Base-by-base conservation (phyloP, 257 asterid genomes). In the Solanum raphanifolium region DNA sequence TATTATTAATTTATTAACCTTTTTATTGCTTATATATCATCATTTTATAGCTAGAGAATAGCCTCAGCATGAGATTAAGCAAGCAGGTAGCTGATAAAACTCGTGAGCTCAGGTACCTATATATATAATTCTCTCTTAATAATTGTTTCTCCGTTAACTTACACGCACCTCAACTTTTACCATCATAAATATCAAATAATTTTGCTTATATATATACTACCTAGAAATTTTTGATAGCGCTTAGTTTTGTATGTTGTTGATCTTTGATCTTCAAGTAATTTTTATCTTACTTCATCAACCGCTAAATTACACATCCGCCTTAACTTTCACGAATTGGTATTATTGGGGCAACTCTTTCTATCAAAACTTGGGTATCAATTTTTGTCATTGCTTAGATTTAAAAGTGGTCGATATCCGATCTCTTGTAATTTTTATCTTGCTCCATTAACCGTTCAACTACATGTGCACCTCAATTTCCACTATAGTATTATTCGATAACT, bases 61-160 rank as follows among this genome's bases (percentile, higher is more conserved):
- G 89, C 86, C 41, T 84, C 78, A 87, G 86, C 65, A 65, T 55
- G 46, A 86, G 88, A n/a, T 74, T 90, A 41, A 88, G 73, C 91
- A 86, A 89, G 87, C 91, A 91, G 89, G 72, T 89, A 15, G 90
- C 89, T n/a, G 91, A 90, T 18, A 90, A 85, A 62, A 85, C 85
- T 86, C 90, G 66, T 84, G 91, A 89, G 78, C 76, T 91, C 29
- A 90, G 92, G 92, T 91, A 86, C 2, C 0, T 34, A 48, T 48
- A 32, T 34, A 48, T 48, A 32, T 41, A 38, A 38, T 25, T 78
- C 38, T 74, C 0, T 58, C 5, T 79, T 15, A 7, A 72, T 72
- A 31, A 72, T 32, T 7, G 2, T 31, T 0, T 71, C 0, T 6
- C 0, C 0, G 6, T 72, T 4, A 72, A 10, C 4, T 72, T 9